Percentiles rank a stretch among this genome's conserved stretches.
Evolutionary conservation across 352 stramenopile genomes (phyloP).

Genomic region (Phytophthora hybrid): DNA sequence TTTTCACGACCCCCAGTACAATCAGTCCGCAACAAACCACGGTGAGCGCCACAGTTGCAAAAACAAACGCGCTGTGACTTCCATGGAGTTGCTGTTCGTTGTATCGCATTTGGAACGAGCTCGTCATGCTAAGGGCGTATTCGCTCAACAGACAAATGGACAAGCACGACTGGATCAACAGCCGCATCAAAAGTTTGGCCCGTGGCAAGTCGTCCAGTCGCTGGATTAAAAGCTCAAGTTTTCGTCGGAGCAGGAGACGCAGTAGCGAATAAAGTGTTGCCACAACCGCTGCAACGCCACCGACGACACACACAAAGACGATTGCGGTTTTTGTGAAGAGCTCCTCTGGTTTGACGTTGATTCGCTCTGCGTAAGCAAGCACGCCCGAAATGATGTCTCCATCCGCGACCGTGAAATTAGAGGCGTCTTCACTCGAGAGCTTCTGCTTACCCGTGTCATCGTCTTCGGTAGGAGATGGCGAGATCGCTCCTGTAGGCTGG

Average conservation of each 20-base stretch:
- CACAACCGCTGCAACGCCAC: constrained; percentile 62
- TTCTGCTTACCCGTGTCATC: constrained; percentile 23
- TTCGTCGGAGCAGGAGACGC: constrained; percentile 50
- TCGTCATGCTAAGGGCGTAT: constrained; percentile 84
- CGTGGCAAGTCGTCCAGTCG: constrained; percentile 73
- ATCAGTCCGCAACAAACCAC: constrained; percentile 76
- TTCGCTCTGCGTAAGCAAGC: constrained; percentile 66
- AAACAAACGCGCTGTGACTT: constrained; percentile 62
- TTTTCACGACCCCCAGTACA: constrained; percentile 68
- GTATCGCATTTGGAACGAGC: constrained; percentile 82
- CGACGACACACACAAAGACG: constrained; percentile 68
- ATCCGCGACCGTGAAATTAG: constrained; percentile 63
- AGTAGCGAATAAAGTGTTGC: constrained; percentile 66
- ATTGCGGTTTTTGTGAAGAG: constrained; percentile 81
- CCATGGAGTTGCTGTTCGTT: constrained; percentile 49
- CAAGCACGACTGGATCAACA: constrained; percentile 73
- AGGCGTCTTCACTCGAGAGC: constrained; percentile 42
- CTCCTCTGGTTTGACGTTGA: constrained; percentile 73
- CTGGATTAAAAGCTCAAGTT: constrained; percentile 65
- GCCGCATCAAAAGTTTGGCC: constrained; percentile 71
- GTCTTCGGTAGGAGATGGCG: constrained; percentile 8
- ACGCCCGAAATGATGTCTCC: constrained; percentile 82
- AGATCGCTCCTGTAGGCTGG: constrained; percentile 25
- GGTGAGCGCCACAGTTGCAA: constrained; percentile 67
- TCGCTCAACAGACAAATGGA: constrained; percentile 84